These are phyloP conservation scores for Mycena pura DNA, from an alignment of 768 basidiomycete species.

Conservation along the genomic window DNA sequence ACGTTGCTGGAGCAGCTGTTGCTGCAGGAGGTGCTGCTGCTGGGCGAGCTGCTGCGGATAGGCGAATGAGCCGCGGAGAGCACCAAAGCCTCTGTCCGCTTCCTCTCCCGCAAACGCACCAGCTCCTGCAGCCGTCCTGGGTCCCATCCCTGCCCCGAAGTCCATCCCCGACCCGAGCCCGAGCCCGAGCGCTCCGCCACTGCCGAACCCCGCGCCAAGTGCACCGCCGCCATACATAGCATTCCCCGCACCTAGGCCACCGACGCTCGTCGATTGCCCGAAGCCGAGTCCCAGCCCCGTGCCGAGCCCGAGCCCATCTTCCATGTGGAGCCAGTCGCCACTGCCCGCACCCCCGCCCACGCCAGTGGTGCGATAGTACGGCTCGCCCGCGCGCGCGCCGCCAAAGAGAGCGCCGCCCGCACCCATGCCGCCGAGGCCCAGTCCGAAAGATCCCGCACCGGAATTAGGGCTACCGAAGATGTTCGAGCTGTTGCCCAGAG, in stretches of 20 bases:
- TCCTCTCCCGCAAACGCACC: neutral
- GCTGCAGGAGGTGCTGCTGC: conserved; percentile 5
- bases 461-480: no score
- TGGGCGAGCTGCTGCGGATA: conserved; percentile 31
- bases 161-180: conserved; percentile 1
- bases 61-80: conserved; percentile 9
- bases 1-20: neutral
- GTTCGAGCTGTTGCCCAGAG: no score
- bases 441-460: neutral
- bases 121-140: neutral
- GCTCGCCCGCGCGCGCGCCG: neutral
- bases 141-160: neutral
- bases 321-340: conserved; percentile 27
- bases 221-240: no score
- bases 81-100: neutral
- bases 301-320: conserved; percentile 15
- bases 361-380: conserved; percentile 2
- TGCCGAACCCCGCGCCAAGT: no score
- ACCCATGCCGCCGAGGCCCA: neutral
- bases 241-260: no score
- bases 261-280: no score
- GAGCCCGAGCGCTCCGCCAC: neutral
- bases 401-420: conserved; percentile 3
- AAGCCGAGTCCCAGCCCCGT: conserved; percentile 1
- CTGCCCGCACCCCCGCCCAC: neutral